These are phyloP conservation scores for Mucor ambiguus DNA, from an alignment of 371 early-diverging fungal genomes.

Conservation along the genomic window DNA sequence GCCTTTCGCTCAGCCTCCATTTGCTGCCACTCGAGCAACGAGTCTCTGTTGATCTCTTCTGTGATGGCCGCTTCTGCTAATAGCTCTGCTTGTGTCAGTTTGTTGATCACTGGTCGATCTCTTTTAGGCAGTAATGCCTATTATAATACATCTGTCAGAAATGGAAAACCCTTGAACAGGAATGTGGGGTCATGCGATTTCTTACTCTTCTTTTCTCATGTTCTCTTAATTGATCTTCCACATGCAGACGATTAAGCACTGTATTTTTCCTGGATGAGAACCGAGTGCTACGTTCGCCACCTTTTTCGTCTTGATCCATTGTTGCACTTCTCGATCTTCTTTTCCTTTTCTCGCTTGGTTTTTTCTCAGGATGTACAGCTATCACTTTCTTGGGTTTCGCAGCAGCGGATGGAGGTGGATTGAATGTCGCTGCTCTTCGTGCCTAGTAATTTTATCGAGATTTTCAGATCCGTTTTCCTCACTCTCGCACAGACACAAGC, in stretches of 20 bases:
- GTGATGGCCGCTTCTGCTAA: constrained; percentile 64
- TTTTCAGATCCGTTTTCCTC: no score
- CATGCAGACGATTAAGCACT: constrained; percentile 51
- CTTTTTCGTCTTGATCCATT: neutral
- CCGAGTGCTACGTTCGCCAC: constrained; percentile 36
- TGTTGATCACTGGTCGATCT: constrained; percentile 42
- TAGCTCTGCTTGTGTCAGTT: constrained; percentile 62
- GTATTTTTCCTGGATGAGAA: constrained; percentile 62
- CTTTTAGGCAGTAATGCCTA: constrained; percentile 48
- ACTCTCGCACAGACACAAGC: neutral
- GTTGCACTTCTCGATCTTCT: neutral
- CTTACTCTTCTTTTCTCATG: constrained; percentile 47
- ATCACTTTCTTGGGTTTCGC: neutral
- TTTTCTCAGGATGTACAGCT: constrained; percentile 10
- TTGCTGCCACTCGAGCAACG: constrained; percentile 59
- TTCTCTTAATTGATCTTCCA: constrained; percentile 57
- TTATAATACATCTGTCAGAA: neutral
- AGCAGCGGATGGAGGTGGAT: constrained; percentile 11
- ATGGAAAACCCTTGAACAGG: neutral
- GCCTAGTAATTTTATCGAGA: constrained; percentile 11
- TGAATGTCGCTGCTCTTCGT: constrained; percentile 15
- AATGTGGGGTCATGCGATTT: neutral
- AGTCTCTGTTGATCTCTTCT: constrained; percentile 55
- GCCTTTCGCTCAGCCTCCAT: constrained; percentile 53
- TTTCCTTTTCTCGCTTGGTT: constrained; percentile 8